phyloP scores from a whole-genome alignment of 2,329 filamentous ascomycete species.

The Talaromyces amestolkiae region DNA sequence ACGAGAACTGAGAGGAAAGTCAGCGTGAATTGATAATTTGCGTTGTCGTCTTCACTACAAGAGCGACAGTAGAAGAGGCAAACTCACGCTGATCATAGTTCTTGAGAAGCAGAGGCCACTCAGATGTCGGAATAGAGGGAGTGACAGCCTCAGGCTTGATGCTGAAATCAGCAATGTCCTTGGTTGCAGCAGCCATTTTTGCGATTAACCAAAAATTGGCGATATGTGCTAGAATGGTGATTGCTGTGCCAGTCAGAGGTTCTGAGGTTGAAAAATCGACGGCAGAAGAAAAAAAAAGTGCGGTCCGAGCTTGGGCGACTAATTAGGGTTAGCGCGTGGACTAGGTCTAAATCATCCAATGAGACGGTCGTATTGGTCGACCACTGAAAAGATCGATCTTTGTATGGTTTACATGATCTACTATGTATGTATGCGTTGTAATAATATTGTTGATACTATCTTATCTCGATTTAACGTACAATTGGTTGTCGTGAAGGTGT shows the following conservation, averaged over 20 bases:
- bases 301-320: conserved; percentile 18
- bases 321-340: conserved; percentile 9
- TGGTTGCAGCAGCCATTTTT: conserved; percentile 49
- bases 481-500: neutral
- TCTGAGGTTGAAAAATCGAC: conserved; percentile 14
- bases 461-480: neutral
- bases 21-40: conserved; percentile 16
- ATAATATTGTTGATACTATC: neutral
- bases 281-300: conserved; percentile 21
- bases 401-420: neutral
- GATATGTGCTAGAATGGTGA: neutral
- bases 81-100: conserved; percentile 87
- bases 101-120: conserved; percentile 91
- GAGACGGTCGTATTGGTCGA: neutral
- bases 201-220: conserved; percentile 6
- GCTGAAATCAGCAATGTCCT: conserved; percentile 68
- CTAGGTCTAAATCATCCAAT: neutral
- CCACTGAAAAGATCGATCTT: neutral
- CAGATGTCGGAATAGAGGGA: conserved; percentile 77
- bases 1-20: conserved; percentile 63
- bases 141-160: conserved; percentile 89
- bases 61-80: conserved; percentile 19
- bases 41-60: neutral
- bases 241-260: neutral
- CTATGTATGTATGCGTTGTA: neutral